These are phyloP conservation scores for Yamadazyma sp. DNA, from an alignment of 805 yeast species.

Conservation along the genomic window DNA sequence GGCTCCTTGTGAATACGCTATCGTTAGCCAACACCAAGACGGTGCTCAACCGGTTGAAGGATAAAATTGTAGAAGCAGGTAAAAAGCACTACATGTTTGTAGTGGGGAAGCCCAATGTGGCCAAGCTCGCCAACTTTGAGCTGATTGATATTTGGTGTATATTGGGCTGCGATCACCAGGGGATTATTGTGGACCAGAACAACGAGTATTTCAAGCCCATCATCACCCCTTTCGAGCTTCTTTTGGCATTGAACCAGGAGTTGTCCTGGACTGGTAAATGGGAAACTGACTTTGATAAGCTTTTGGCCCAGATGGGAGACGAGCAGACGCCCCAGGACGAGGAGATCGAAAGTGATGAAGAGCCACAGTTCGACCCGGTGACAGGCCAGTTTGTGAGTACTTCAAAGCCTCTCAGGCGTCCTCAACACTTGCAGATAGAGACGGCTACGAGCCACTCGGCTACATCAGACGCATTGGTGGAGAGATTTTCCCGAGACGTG, in stretches of 20 bases:
- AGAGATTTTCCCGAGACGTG: conserved; percentile 57
- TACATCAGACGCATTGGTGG: conserved; percentile 43
- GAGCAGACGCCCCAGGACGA: conserved; percentile 23
- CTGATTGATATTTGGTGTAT: conserved; percentile 94
- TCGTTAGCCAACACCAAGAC: conserved; percentile 73
- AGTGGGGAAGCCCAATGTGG: conserved; percentile 97
- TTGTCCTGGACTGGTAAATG: conserved; percentile 92
- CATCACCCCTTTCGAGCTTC: conserved; percentile 88
- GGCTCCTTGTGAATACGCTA: conserved; percentile 85
- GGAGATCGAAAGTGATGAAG: conserved; percentile 34
- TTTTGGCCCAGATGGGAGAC: conserved; percentile 38
- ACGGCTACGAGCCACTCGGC: conserved; percentile 17
- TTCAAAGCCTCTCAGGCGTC: conserved; percentile 72
- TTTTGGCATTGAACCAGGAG: conserved; percentile 73
- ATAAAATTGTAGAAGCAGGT: conserved; percentile 67
- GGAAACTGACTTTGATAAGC: conserved; percentile 73
- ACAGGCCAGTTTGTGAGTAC: conserved; percentile 72
- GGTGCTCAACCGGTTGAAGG: conserved; percentile 60
- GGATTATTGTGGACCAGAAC: conserved; percentile 75
- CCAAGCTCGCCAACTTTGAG: conserved; percentile 94
- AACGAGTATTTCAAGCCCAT: conserved; percentile 88
- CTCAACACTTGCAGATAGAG: conserved; percentile 58
- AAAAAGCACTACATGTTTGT: conserved; percentile 93
- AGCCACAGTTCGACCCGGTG: conserved; percentile 85
- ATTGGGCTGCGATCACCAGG: conserved; percentile 92